phyloP scores from a whole-genome alignment of 306 rosid species.

The cucumber (Cucumis sativus) region Cucumber_9930_V3 NC_026659.2:3762001-3762500 shows the following conservation, averaged over 20 bases:
- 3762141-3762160: not conserved
- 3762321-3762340: not conserved
- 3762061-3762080: not conserved
- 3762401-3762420: constrained; percentile 15
- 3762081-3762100: not conserved
- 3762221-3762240: not conserved
- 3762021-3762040: not conserved
- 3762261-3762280: not conserved
- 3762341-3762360: not conserved
- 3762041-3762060: not conserved
- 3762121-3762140: not conserved
- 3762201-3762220: not conserved
- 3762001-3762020: not conserved
- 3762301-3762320: not conserved
- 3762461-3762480: constrained; percentile 10
- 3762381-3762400: not conserved
- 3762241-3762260: not conserved
- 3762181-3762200: not conserved
- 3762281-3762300: constrained; percentile 1
- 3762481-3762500: constrained; percentile 23
- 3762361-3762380: not conserved
- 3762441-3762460: constrained; percentile 3
- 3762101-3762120: not conserved
- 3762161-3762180: not conserved
- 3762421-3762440: constrained; percentile 26